Percentiles rank a stretch among this genome's conserved stretches.
These are phyloP conservation scores for Nemania serpens DNA, from an alignment of 2,329 filamentous ascomycete genomes.

Conservation along the genomic window DNA sequence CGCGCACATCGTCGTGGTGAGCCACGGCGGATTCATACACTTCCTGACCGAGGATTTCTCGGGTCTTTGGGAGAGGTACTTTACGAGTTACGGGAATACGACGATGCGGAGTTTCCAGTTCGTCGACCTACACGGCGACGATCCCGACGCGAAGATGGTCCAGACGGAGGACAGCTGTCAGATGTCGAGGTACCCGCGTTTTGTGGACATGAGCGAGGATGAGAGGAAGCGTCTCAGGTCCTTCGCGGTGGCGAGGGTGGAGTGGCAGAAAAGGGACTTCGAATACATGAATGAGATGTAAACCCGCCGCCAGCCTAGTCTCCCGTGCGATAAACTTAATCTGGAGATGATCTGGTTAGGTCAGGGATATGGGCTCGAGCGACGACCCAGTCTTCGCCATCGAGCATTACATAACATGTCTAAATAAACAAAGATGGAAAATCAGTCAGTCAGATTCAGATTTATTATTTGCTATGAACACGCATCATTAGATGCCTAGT, in stretches of 20 bases:
- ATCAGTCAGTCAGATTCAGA: background rate
- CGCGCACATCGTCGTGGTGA: constrained; percentile 73
- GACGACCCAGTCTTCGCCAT: no score
- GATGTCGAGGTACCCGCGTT: background rate
- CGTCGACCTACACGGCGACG: constrained; percentile 55
- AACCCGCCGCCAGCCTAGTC: background rate
- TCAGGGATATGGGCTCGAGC: no score
- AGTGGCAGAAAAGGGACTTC: constrained; percentile 16
- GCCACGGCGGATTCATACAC: constrained; percentile 81
- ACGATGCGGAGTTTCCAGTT: constrained; percentile 73
- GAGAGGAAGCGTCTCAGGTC: constrained; percentile 4
- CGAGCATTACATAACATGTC: no score
- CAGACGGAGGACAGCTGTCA: constrained; percentile 21
- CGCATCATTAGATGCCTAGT: background rate
- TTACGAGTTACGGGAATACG: constrained; percentile 71
- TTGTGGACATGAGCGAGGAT: constrained; percentile 5
- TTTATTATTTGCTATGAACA: constrained; percentile 1
- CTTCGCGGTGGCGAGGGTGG: constrained; percentile 14
- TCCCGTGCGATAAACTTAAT: background rate
- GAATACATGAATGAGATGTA: background rate
- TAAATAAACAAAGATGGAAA: no score
- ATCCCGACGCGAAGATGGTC: constrained; percentile 49
- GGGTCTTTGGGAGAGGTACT: constrained; percentile 51
- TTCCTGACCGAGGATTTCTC: constrained; percentile 82
- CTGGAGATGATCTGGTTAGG: no score